Evolutionary conservation across 768 basidiomycete species (phyloP).

Genomic region (Leccinum obscurum): DNA sequence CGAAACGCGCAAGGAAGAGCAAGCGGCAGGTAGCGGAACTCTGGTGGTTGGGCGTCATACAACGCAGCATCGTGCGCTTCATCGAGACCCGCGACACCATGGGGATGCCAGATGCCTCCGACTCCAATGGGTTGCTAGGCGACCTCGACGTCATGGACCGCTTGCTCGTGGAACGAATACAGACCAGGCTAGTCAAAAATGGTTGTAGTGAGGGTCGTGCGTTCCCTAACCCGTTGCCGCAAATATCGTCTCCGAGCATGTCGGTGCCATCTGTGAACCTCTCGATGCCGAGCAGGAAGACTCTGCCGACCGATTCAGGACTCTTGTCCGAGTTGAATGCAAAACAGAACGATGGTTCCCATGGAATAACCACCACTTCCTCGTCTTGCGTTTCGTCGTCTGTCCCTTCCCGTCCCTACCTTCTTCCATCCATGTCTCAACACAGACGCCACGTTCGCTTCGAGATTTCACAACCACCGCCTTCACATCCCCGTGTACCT

Average conservation of each 20-base stretch:
- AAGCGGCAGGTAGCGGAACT: slow-evolving; percentile 35
- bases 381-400: slow-evolving; percentile 3
- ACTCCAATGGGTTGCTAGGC: slow-evolving; percentile 1
- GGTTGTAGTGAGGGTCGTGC: slow-evolving; percentile 31
- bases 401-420: slow-evolving; percentile 3
- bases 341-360: not conserved
- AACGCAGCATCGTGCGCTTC: slow-evolving; percentile 34
- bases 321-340: slow-evolving; percentile 1
- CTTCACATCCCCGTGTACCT: not conserved
- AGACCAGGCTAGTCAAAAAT: slow-evolving; percentile 31
- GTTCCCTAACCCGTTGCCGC: slow-evolving; percentile 20
- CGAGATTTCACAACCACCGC: slow-evolving; percentile 7
- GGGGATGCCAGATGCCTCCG: not conserved
- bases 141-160: slow-evolving; percentile 34
- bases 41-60: slow-evolving; percentile 38
- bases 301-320: not conserved
- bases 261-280: slow-evolving; percentile 25
- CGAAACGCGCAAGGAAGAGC: slow-evolving; percentile 35
- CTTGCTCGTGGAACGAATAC: slow-evolving; percentile 34
- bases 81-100: slow-evolving; percentile 19
- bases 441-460: slow-evolving; percentile 28
- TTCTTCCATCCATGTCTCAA: slow-evolving; percentile 7
- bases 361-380: not conserved
- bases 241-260: slow-evolving; percentile 25
- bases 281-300: slow-evolving; percentile 12